These are phyloP conservation scores for Xylaria sp. DNA, from an alignment of 2,329 filamentous ascomycete genomes.

Conservation along the genomic window DNA sequence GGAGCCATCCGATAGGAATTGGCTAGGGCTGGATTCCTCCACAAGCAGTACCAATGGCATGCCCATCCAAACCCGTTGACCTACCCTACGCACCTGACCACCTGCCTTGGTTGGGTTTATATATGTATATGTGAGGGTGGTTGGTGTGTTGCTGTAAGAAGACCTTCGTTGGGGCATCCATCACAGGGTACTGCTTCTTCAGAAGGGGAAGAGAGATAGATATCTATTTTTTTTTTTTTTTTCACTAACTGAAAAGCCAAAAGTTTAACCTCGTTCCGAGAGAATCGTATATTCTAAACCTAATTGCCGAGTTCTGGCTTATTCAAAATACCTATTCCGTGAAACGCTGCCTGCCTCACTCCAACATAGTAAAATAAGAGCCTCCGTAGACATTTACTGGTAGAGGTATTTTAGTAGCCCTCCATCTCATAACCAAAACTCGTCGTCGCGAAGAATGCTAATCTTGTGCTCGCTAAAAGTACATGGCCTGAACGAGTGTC, in stretches of 20 bases:
- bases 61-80: too few species aligned
- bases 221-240: too few species aligned
- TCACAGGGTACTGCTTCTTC: too few species aligned
- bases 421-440: background rate
- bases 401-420: background rate
- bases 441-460: background rate
- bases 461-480: conserved; percentile 7
- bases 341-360: background rate
- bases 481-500: conserved; percentile 24
- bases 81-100: too few species aligned
- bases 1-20: too few species aligned
- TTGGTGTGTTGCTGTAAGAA: too few species aligned
- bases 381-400: background rate
- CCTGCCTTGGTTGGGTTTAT: too few species aligned
- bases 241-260: background rate
- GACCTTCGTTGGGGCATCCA: too few species aligned
- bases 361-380: background rate
- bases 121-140: too few species aligned
- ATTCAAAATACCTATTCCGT: background rate
- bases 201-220: too few species aligned
- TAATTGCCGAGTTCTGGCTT: background rate
- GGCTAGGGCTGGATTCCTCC: too few species aligned
- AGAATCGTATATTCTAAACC: background rate
- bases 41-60: too few species aligned
- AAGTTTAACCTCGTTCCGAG: background rate